These are phyloP conservation scores for Coemansia sp. DNA, from an alignment of 192 early-diverging fungal genomes.

Conservation along the genomic window DNA sequence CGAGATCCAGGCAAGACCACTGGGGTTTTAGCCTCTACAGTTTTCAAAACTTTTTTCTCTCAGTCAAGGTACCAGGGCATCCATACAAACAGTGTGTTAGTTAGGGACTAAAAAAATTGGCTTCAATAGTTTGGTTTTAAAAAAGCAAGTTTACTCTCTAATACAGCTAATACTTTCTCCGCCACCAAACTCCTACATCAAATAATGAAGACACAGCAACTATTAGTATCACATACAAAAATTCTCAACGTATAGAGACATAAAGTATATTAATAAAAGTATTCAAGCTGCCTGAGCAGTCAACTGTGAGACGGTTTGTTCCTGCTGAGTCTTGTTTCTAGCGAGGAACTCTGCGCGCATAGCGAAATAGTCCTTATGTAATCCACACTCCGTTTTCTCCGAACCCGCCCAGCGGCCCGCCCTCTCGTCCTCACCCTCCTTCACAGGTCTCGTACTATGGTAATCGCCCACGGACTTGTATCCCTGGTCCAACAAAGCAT, in stretches of 20 bases:
- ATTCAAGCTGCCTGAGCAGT: slow-evolving; percentile 1
- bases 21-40: background rate
- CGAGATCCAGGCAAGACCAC: background rate
- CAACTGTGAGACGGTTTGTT: background rate
- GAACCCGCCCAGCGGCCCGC: slow-evolving; percentile 87
- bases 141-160: background rate
- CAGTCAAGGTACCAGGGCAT: background rate
- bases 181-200: background rate
- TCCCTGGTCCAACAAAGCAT: slow-evolving; percentile 83
- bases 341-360: slow-evolving; percentile 82
- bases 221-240: background rate
- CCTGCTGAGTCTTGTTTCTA: slow-evolving; percentile 72
- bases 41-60: background rate
- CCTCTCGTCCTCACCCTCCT: slow-evolving; percentile 74
- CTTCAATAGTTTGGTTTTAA: background rate
- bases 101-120: background rate
- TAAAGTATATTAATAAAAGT: background rate
- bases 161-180: background rate
- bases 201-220: no score
- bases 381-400: slow-evolving; percentile 91
- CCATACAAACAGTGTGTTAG: background rate
- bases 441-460: slow-evolving; percentile 82
- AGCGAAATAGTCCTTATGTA: slow-evolving; percentile 97
- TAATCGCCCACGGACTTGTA: slow-evolving; percentile 94
- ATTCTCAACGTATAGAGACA: background rate